phyloP scores from a whole-genome alignment of 495 filamentous ascomycete species.

The Penicillium subrubescens region DNA sequence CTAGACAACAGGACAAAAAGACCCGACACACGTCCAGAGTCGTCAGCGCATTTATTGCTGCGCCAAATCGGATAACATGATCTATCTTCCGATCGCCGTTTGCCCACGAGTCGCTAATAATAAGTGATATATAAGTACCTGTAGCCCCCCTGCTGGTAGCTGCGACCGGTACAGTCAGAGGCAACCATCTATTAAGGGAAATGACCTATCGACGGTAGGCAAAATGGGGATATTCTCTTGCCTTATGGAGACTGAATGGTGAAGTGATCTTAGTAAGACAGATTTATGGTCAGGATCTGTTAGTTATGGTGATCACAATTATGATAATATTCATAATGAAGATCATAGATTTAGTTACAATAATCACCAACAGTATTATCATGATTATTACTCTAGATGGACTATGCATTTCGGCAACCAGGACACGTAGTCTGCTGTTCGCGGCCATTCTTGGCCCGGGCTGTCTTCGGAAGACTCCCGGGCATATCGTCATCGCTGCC shows the following conservation, averaged over 20 bases:
- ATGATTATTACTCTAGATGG: neutral
- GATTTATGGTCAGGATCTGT: neutral
- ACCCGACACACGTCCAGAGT: neutral
- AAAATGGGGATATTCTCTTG: neutral
- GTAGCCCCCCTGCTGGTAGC: neutral
- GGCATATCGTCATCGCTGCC: conserved; percentile 20
- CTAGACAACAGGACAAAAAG: neutral
- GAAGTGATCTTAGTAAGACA: neutral
- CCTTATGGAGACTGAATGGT: neutral
- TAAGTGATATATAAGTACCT: neutral
- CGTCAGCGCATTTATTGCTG: neutral
- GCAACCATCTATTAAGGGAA: neutral
- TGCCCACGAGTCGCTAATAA: conserved; percentile 5
- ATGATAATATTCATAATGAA: neutral
- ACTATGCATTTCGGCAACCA: neutral
- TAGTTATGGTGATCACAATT: neutral
- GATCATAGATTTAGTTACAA: neutral
- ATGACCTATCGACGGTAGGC: neutral
- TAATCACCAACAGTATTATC: neutral
- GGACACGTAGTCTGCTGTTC: conserved; percentile 16
- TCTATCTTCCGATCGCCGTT: conserved; percentile 1
- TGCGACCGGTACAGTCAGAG: neutral
- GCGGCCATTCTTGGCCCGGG: conserved; percentile 21
- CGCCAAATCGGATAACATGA: conserved; percentile 1
- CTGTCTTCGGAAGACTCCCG: conserved; percentile 39